Evolutionary conservation across 1,284 basidiomycete genomes (phyloP), one percentile per base, ranked within the genome.

Genomic region (Microbotryum lychnidis-dioicae): DNA sequence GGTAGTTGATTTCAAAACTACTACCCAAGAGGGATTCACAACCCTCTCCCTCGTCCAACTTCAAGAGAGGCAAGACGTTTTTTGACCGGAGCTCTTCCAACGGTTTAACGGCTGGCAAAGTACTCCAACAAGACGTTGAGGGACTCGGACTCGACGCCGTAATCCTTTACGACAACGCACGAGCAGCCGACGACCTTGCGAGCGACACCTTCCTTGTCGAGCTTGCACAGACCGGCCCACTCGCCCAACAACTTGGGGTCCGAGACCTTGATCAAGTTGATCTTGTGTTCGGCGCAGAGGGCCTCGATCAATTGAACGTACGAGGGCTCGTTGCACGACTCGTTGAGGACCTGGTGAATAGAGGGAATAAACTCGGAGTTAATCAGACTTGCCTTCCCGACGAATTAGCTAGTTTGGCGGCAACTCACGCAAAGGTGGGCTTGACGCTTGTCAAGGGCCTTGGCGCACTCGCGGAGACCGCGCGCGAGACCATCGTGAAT

Each of bases 241-340:
- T 88, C 90, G 63, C 93, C 94, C 74, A 98, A 87, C 71, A 94
- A 86, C 82, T 98, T 98, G 76, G 91, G 89, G 80, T 97, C 94
- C 58, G 80, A 80, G 75, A 98, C 64, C 82, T 97, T 97, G 87
- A 97, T 97, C 71, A 97, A 81, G 83, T 94, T 92, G 81, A 97
- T 97, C 63, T 69, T 65, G 65, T 67, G 67, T 82, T 97, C 93
- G 71, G 91, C 90, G 79, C 94, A 97, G 76, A 97, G 90, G 58
- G 93, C 94, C 81, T 97, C 93, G 72, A 97, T 96, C 81, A 98
- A 90, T 83, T 97, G 97, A 84, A 97, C 89, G 85, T 98, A 97
- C 81, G 97, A 94, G 73, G 92, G 90, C 82, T 97, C 94, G 66
- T 89, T 94, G 83, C 92, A 96, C 65, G 91, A 92, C 85, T 98